Evolutionary conservation across 2,329 filamentous ascomycete genomes (phyloP).

Genomic region (Onygenales sp.): DNA sequence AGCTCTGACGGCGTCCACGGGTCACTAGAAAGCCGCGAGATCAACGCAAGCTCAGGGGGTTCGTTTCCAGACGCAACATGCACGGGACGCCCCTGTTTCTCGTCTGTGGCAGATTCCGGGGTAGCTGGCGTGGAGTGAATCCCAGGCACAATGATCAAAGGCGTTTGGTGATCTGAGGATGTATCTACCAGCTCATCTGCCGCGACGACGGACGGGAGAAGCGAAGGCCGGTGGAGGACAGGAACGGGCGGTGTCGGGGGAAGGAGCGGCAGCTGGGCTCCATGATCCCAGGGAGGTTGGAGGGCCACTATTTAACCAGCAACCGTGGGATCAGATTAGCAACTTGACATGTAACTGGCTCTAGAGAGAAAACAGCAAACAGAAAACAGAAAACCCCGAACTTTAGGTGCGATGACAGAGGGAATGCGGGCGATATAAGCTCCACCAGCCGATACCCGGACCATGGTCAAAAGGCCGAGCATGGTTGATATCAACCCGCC

Average conservation of each 20-base stretch:
- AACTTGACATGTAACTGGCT: neutral
- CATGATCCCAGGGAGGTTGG: slow-evolving; percentile 13
- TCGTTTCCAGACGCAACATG: slow-evolving; percentile 4
- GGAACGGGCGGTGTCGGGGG: slow-evolving; percentile 11
- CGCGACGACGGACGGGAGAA: neutral
- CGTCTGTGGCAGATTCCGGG: neutral
- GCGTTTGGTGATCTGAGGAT: neutral
- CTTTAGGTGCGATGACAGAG: neutral
- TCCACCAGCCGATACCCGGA: neutral
- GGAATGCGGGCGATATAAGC: neutral
- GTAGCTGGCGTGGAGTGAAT: neutral
- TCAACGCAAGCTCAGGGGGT: neutral
- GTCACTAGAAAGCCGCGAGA: slow-evolving; percentile 2
- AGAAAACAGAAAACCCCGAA: neutral
- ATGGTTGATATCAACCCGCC: neutral
- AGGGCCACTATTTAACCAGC: slow-evolving; percentile 15
- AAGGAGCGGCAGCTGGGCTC: slow-evolving; percentile 16
- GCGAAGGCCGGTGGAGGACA: slow-evolving; percentile 1
- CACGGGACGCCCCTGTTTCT: neutral
- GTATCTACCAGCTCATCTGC: neutral
- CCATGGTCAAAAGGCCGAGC: neutral
- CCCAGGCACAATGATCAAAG: neutral
- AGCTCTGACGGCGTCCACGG: slow-evolving; percentile 1
- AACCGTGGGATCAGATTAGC: neutral
- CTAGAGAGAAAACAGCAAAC: neutral